Percentiles rank a stretch among this genome's conserved stretches.
phyloP scores from a whole-genome alignment of 2,329 filamentous ascomycete species.

The Aureobasidium sp. region DNA sequence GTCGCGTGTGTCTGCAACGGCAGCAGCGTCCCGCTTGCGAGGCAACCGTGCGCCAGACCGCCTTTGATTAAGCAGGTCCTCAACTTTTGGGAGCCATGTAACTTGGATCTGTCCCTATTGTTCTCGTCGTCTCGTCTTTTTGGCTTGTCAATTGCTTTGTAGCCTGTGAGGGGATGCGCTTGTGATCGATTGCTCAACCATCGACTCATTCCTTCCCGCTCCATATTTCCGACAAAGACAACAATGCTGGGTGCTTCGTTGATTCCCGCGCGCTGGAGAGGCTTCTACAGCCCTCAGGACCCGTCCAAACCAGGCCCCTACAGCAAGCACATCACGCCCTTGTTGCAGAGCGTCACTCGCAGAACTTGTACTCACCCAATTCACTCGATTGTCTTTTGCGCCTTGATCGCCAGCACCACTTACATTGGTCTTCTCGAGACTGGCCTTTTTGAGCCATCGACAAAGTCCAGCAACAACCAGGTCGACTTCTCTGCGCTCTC shows the following conservation, averaged over 20 bases:
- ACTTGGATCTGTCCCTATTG: neutral
- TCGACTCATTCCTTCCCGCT: neutral
- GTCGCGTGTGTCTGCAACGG: constrained; percentile 6
- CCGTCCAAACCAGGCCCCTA: constrained; percentile 46
- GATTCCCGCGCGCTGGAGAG: constrained; percentile 44
- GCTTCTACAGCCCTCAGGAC: constrained; percentile 33
- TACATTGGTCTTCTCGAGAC: constrained; percentile 90
- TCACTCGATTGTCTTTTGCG: constrained; percentile 85
- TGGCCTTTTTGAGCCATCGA: constrained; percentile 64
- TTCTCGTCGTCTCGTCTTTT: neutral
- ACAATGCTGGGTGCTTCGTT: constrained; percentile 43
- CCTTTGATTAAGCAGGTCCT: constrained; percentile 4
- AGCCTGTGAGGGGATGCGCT: neutral
- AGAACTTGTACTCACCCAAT: constrained; percentile 89
- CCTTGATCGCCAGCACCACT: constrained; percentile 84
- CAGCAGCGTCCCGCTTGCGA: neutral
- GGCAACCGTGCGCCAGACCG: constrained; percentile 1
- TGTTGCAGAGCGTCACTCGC: constrained; percentile 69
- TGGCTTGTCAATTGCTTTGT: constrained; percentile 2
- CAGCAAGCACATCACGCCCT: constrained; percentile 59
- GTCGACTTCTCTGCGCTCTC: constrained; percentile 72
- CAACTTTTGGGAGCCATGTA: neutral
- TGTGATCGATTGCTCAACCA: constrained; percentile 10
- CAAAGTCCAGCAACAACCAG: constrained; percentile 38
- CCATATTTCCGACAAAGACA: neutral